Conservation (phyloP, 129 eudicot species). For the Chrysanthemum makinoi region DNA sequence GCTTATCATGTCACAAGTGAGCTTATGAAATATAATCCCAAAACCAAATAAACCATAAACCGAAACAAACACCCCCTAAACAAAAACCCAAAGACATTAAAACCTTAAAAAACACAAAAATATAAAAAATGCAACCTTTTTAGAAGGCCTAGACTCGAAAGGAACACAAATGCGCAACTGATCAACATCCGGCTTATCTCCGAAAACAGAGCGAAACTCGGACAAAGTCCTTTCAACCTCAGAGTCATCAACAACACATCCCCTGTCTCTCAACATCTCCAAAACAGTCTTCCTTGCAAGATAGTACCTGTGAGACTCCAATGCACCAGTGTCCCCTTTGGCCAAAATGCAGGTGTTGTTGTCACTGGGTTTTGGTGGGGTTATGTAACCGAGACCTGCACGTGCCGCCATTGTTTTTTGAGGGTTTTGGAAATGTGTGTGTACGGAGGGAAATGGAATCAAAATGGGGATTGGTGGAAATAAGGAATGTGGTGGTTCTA, state of each 20-base stretch:
- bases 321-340: slow-evolving; percentile 32
- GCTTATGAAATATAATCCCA: too few species aligned
- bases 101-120: slow-evolving; percentile 8
- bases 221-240: slow-evolving; percentile 37
- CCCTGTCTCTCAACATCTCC: slow-evolving; percentile 59
- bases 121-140: slow-evolving; percentile 33
- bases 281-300: slow-evolving; percentile 50
- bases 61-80: neutral
- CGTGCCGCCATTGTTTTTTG: slow-evolving; percentile 27
- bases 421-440: neutral
- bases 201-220: slow-evolving; percentile 41
- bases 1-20: too few species aligned
- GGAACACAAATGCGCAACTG: slow-evolving; percentile 38
- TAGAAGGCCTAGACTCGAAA: slow-evolving; percentile 26
- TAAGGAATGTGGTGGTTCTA: too few species aligned
- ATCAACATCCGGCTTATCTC: slow-evolving; percentile 37
- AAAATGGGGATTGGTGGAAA: too few species aligned
- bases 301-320: slow-evolving; percentile 43
- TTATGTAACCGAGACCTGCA: slow-evolving; percentile 35
- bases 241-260: slow-evolving; percentile 36
- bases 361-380: slow-evolving; percentile 12
- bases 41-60: neutral
- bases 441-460: too few species aligned
- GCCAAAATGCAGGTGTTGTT: slow-evolving; percentile 31
- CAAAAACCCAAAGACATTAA: neutral